Base-by-base conservation (phyloP, 1,139 yeast genomes). In the Candida sanyaensis region DNA sequence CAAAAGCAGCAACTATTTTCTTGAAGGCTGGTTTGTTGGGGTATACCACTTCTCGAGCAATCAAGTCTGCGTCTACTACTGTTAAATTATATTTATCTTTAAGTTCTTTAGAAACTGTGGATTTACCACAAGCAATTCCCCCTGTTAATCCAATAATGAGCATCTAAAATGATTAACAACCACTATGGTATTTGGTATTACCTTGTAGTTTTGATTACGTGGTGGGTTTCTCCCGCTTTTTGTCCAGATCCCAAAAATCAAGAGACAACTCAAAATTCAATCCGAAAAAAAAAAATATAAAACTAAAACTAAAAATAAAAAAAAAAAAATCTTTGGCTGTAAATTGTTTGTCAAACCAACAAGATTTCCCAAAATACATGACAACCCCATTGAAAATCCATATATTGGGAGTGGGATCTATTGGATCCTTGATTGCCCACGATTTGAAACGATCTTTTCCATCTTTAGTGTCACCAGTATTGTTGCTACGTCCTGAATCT, bases 121-220 rank as follows among this genome's bases (percentile, higher is more conserved):
- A 87, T 63, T 95, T 95, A 1, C 99, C 99, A 5, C 95, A 80
- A 8, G 97, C 96, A 45, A 93, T 93, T 1, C 97, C 97, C 1
- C 99, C 99, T 0, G 99, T 93, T 26, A 93, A 77, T 0, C 99
- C 99, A 8, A 95, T 80, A 32, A 93, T 79, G 46, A 93, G 79
- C 99, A 93, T 93, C 12, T 5, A 30, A 11, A 13, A 17, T 17
- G 2, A 17, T 17, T 17, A 17, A 17, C 21, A 17, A 17, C 2
- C 3, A 17, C 21, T 17, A 2, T 2, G 3, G 21, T 17, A 17
- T 17, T 17, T 17, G 21, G 21, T 17, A 17, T 17, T 17, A 3
- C 21, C 3, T 17, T 17, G 2, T 17, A 17, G 21, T 17, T 17
- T 17, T 17, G 21, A 17, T 17, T 2, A 3, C 3, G 21, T 17